phyloP scores from a whole-genome alignment of 495 filamentous ascomycete genomes.

The Halenospora varia region DNA sequence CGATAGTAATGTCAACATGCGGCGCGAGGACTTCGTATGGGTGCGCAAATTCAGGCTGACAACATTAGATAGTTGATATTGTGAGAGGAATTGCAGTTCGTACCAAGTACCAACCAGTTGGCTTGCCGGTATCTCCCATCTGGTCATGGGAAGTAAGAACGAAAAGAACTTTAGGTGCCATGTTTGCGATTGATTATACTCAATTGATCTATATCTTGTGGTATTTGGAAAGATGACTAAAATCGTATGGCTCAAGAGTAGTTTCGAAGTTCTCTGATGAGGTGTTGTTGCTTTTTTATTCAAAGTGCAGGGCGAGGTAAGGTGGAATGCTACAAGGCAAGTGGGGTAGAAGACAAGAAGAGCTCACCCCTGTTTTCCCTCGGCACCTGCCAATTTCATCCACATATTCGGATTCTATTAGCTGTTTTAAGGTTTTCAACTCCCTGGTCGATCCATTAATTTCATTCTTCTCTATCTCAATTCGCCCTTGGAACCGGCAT shows the following conservation, averaged over 20 bases:
- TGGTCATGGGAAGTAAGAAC: slow-evolving; percentile 60
- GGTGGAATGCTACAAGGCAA: not conserved
- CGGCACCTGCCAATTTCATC: not conserved
- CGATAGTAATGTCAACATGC: slow-evolving; percentile 53
- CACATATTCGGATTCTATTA: not conserved
- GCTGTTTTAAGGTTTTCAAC: not conserved
- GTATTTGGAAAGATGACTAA: not conserved
- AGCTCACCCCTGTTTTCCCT: not conserved
- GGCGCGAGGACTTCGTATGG: slow-evolving; percentile 56
- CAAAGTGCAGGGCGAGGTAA: not conserved
- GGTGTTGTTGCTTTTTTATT: not conserved
- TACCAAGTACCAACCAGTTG: slow-evolving; percentile 68
- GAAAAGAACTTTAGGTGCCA: slow-evolving; percentile 57
- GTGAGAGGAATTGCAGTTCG: slow-evolving; percentile 1
- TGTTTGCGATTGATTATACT: not conserved
- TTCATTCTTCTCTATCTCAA: not conserved
- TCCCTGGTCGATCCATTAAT: not conserved
- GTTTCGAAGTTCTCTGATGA: no score
- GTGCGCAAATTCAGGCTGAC: slow-evolving; percentile 68
- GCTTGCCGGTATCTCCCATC: slow-evolving; percentile 46
- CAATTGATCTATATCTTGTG: not conserved
- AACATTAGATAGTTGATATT: not conserved
- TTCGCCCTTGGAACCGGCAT: not conserved
- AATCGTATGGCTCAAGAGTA: not conserved
- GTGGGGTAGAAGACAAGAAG: not conserved